Base-by-base conservation (phyloP, 75 land plant species). In the Pseudotsuga menziesii region DNA sequence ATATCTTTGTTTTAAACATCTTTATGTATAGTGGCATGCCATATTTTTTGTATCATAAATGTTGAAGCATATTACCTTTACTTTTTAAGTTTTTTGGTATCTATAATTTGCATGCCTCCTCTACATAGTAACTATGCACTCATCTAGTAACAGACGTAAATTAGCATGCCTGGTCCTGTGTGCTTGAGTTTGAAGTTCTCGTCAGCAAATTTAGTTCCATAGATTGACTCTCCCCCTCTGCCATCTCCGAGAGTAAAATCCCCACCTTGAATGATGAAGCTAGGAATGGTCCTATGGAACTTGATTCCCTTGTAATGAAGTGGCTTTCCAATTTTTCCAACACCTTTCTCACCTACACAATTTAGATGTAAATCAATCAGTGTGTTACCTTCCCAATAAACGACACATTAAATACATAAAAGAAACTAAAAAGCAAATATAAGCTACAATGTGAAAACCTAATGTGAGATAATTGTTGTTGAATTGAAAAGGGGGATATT, bases 251-350 rank as follows among this genome's bases (percentile, higher is more conserved):
- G 88, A 19, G 98, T 96, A 44, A 91, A 89, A 56, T 96, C 98
- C 77, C 98, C 98, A 23, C 98, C 98, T 80, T 96, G 98, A 75
- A 93, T 77, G 97, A 96, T 96, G 79, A 96, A 96, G 82, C 88
- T 91, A 26, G 98, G 98, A 69, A 96, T 96, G 52, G 94, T 94
- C 62, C 98, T 87, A 74, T 96, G 98, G 91, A 96, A 91, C 16
- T 72, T 25, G 74, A 87, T 84, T 20, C 98, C 98, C 84, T 96
- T 96, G 86, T 77, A 96, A 76, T 94, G 92, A 16, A 96, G 89
- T 44, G 98, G 92, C 44, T 94, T 91, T 25, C 98, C 97, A 84
- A 85, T 86, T 59, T 80, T 76, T 58, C 98, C 98, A 77, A 72
- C 73, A 14, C 98, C 98, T 77, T 96, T 94, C 83, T 96, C 98